Percentiles rank a stretch among this genome's conserved stretches.
phyloP scores from a whole-genome alignment of 306 rosid genomes.

The Glycine soja region DNA sequence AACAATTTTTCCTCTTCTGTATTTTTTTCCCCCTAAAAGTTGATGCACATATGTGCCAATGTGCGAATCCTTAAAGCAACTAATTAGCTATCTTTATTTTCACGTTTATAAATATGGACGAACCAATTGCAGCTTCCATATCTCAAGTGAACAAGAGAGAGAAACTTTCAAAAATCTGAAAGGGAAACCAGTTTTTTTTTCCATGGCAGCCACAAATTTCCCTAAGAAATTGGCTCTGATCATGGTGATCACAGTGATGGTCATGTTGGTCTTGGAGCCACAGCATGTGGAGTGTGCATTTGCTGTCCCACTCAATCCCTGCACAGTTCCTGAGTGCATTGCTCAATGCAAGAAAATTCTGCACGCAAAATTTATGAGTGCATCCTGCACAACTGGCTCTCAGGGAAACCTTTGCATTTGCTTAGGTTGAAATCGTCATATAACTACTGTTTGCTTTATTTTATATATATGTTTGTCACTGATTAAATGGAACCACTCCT shows the following conservation, averaged over 20 bases:
- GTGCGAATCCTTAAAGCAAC: not conserved
- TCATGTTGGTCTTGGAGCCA: constrained; percentile 24
- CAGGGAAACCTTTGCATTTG: constrained; percentile 50
- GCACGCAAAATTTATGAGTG: constrained; percentile 35
- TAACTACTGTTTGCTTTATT: not conserved
- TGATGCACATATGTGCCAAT: not conserved
- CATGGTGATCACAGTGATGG: not conserved
- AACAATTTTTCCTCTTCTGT: not conserved
- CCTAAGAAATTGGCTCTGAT: constrained; percentile 10
- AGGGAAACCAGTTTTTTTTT: not conserved
- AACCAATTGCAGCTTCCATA: not conserved
- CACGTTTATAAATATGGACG: constrained; percentile 13
- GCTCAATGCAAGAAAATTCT: constrained; percentile 38
- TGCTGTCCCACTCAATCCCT: constrained; percentile 49
- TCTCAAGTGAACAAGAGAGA: constrained; percentile 20
- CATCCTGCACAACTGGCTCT: constrained; percentile 29
- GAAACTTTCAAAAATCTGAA: not conserved
- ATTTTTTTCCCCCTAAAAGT: not conserved
- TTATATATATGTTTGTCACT: not conserved
- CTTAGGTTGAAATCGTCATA: constrained; percentile 38
- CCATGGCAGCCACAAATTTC: constrained; percentile 17
- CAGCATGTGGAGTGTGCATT: constrained; percentile 42
- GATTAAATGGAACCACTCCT: not conserved
- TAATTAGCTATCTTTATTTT: not conserved
- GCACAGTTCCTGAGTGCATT: constrained; percentile 50